Evolutionary conservation across 202 grass and related monocot genomes (phyloP), one percentile per base, ranked within the genome.

Genomic region (Dendrocalamus latiflorus): DNA sequence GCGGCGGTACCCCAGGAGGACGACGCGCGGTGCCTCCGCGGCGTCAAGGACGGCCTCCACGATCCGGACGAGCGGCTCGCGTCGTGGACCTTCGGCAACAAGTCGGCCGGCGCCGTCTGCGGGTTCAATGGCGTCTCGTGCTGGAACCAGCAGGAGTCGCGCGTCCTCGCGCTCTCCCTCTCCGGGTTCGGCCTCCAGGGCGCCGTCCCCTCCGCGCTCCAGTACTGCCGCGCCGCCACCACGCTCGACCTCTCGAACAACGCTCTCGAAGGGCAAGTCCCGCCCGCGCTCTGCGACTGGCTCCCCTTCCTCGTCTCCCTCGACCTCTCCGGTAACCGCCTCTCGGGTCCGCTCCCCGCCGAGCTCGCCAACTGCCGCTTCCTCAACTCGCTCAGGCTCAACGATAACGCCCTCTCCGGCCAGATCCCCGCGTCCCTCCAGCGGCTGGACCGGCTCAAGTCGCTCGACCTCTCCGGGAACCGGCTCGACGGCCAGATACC

Each of bases 101-200:
- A n/a, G 70, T 77, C 91, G 1, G 68, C 43, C 0, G 81, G 86
- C 64, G 81, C 72, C 71, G 66, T 96, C 39, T 99, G 93, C 93
- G 39, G 1, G 9, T 94, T 76, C 81, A 6, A 1, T 25, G 93
- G 96, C 66, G 64, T 99, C 70, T 25, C 30, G 12, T 99, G 96
- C 89, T 99, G 96, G 93, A 96, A 99, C 86, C 14, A 1, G 80
- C 91, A 96, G 75, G 93, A 99, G 91, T 87, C 87, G 8, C 96
- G 96, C 74, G 81, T 99, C 62, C 30, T 96, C 33, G 17, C 43
- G 25, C 67, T 99, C 25, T 56, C 66, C 22, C 93, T 99, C 25
- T 81, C 73, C 34, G 83, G 64, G 3, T 87, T 94, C 85, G 89
- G 50, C 41, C 93, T 96, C 41, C 73, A 33, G 15, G 96, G 96